Evolutionary conservation across 2,329 filamentous ascomycete species (phyloP).

Genomic region (Beauveria scarabaeidicola): DNA sequence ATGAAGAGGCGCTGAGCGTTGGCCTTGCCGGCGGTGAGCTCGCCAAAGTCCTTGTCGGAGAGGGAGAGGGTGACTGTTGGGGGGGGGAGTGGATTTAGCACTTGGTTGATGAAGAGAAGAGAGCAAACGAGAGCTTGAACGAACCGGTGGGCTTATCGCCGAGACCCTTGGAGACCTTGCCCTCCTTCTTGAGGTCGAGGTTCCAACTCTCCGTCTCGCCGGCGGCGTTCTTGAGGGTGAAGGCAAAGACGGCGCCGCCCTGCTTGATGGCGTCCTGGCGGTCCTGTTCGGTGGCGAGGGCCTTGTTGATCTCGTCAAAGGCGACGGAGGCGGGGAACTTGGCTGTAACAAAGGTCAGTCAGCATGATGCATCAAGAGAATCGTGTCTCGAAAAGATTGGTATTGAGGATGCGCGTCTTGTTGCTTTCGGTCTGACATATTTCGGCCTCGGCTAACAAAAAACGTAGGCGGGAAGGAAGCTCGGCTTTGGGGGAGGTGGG

Average conservation of each 20-base stretch:
- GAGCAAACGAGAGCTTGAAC: slow-evolving; percentile 50
- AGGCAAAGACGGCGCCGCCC: slow-evolving; percentile 79
- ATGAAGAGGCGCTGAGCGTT: slow-evolving; percentile 96
- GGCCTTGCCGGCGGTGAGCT: slow-evolving; percentile 76
- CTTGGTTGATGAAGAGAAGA: background rate
- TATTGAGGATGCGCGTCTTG: background rate
- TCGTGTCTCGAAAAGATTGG: background rate
- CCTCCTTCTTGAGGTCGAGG: slow-evolving; percentile 89
- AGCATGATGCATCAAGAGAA: background rate
- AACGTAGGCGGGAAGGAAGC: background rate
- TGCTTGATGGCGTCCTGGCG: slow-evolving; percentile 85
- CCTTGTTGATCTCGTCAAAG: slow-evolving; percentile 77
- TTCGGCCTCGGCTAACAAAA: slow-evolving; percentile 1
- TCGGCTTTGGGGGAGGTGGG: background rate
- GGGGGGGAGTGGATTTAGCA: too few species aligned
- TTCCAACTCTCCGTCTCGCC: slow-evolving; percentile 83
- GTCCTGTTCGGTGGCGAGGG: slow-evolving; percentile 63
- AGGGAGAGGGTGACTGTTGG: slow-evolving; percentile 70
- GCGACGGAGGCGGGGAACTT: slow-evolving; percentile 84
- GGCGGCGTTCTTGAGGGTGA: slow-evolving; percentile 80
- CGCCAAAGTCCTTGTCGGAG: slow-evolving; percentile 77
- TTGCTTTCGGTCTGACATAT: too few species aligned
- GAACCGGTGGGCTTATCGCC: slow-evolving; percentile 76
- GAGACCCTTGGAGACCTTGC: slow-evolving; percentile 68
- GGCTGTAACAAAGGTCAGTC: slow-evolving; percentile 41